phyloP scores from a whole-genome alignment of 106 monocot genomes.

The Hemerocallis citrina region DNA sequence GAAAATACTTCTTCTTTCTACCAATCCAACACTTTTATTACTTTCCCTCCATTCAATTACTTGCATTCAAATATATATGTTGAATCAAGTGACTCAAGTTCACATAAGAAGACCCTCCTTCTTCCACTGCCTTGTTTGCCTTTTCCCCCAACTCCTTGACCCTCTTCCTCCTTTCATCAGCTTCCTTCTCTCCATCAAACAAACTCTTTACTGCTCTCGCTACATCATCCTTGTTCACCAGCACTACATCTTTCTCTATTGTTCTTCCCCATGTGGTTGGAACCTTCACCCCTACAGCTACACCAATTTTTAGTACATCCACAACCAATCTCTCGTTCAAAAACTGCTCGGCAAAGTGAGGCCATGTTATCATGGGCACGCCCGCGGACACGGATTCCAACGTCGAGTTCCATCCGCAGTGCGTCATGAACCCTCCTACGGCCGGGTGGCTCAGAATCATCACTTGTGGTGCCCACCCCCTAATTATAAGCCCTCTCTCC shows the following conservation, averaged over 20 bases:
- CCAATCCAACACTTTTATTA: too few relatives aligned
- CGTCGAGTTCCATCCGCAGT: constrained; percentile 8
- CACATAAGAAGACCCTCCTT: constrained; percentile 28
- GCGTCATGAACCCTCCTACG: background rate
- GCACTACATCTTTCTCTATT: too few relatives aligned
- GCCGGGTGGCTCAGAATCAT: background rate
- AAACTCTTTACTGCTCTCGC: constrained; percentile 19
- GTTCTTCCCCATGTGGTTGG: background rate
- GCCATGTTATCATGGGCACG: constrained; percentile 4
- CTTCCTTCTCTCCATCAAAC: constrained; percentile 29
- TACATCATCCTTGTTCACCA: constrained; percentile 16
- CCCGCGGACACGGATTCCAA: background rate
- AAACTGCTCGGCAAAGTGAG: background rate
- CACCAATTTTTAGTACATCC: background rate
- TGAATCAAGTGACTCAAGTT: constrained; percentile 15
- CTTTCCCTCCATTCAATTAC: too few relatives aligned
- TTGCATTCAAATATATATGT: too few relatives aligned
- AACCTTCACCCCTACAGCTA: background rate
- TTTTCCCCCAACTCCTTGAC: constrained; percentile 16
- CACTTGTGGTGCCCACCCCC: constrained; percentile 59
- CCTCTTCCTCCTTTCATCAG: constrained; percentile 22
- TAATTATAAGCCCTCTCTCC: constrained; percentile 22
- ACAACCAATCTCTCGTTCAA: background rate
- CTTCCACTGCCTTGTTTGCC: constrained; percentile 21
- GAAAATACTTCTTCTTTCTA: too few relatives aligned